Base-by-base conservation (phyloP, 2,329 filamentous ascomycete species). In the Nigrospora oryzae region DNA sequence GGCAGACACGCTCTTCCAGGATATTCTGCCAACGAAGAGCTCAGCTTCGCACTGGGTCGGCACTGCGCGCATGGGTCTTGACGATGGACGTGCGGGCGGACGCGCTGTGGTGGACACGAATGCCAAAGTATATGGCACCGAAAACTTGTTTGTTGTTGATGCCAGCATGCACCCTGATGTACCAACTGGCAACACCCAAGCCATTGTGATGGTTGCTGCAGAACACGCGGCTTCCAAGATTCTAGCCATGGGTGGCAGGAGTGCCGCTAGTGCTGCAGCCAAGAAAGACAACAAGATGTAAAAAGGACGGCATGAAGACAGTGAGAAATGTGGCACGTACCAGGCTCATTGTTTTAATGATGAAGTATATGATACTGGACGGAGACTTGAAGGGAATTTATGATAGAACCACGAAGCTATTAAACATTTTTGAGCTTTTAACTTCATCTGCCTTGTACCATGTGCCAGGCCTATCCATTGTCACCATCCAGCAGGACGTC, bases 121-220 rank as follows among this genome's bases (percentile, higher is more conserved):
- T 60, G 75, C 79, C 46, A 77, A 75, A 62, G 79, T 85, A 8
- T 84, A 78, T 53, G 81, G 81, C 33, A 84, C 77, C 0, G 78
- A 84, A 52, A 84, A 85, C 61, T 66, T 84, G 40, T 84, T 81
- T 54, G 75, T 85, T 13, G 78, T 86, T 3, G 82, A 86, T 53
- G 82, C 77, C 1, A 77, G 75, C 47, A 81, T 86, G 54, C 83
- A 84, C 64, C 82, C 83, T 0, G 82, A 83, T 49, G 76, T 85
- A 51, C 71, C 80, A 2, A 81, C 80, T 0, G 78, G 81, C n/a
- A 88, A 88, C 63, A 83, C 83, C 0, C 61, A 63, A 14, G 54
- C 63, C 6, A 66, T 66, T 50, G 66, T 68, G 38, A 62, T 69
- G 15, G 57, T 63, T 12, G 63, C 59, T 4, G 57, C 66, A 6